Evolutionary conservation across 2,329 filamentous ascomycete species (phyloP), one percentile per base, ranked within the genome.

Genomic region (Xylaria arbuscula): DNA sequence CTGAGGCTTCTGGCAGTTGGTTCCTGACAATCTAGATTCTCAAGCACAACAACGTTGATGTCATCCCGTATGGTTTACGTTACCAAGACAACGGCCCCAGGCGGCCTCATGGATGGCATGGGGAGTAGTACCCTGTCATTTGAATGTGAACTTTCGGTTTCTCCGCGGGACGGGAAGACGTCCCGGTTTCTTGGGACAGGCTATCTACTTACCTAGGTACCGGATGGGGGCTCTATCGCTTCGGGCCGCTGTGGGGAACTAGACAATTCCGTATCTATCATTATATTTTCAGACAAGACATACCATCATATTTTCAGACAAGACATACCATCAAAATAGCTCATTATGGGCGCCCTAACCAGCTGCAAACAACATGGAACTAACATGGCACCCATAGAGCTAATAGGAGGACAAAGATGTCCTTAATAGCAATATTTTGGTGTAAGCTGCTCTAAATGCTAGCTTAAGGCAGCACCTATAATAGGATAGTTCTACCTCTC

Each of bases 191-290:
- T 63, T 11, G 67, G 53, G 3, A 63, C 67, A 1, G 40, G 60
- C 48, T 47, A 63, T 28, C 28, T 28, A 28, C 5, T 5, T 28
- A 28, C 3, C 28, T 28, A 28, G 28, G 28, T 28, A 5, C 17
- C 59, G 62, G 13, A 66, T 66, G 54, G 58, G 67, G 34, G 34
- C 66, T 32, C 54, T 55, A 22, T 58, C 67, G n/a, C 40, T 54
- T 6, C 54, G 54, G 5, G 42, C 58, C 19, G 55, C 40, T 4
- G 28, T 66, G 2, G 58, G 64, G 9, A 64, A 69, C 47, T 67
- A 55, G 56, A 55, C 67, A 17, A 17, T 69, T 45, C 60, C 19
- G 67, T 60, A 22, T 55, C 64, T n/a, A 40, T 67, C 28, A 19
- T 67, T 17, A 61, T 67, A n/a, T 42, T 55, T n/a, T 51, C 55